These are phyloP conservation scores for Lachnellula subtilissima DNA, from an alignment of 2,329 filamentous ascomycete species.

Conservation along the genomic window DNA sequence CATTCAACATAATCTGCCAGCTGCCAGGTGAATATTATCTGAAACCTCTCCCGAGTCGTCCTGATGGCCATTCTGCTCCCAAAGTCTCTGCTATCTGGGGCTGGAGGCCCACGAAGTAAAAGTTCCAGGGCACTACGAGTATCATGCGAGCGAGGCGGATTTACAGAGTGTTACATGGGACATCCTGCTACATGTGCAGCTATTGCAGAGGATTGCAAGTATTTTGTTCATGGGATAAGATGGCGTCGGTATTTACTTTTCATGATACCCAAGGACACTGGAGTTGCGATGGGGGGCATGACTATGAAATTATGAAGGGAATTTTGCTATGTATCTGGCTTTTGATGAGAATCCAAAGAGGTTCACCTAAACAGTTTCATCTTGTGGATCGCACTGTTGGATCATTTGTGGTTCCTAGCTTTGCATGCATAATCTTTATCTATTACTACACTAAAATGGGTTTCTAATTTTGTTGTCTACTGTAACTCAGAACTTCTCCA, in stretches of 20 bases:
- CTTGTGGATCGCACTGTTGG: no score
- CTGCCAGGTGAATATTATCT: not conserved
- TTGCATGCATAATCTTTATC: no score
- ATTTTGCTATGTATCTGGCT: not conserved
- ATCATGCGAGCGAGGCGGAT: not conserved
- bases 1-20: not conserved
- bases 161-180: not conserved
- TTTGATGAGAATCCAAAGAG: not conserved
- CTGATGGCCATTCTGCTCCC: no score
- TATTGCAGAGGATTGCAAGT: not conserved
- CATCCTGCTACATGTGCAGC: not conserved
- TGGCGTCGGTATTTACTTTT: not conserved
- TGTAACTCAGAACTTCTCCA: no score
- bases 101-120: slow-evolving; percentile 4
- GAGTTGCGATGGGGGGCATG: not conserved
- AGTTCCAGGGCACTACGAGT: no score
- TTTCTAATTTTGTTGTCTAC: no score
- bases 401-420: no score
- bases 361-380: no score
- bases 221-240: not conserved
- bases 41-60: no score
- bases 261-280: not conserved
- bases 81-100: slow-evolving; percentile 4
- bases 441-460: no score
- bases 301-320: not conserved